Evolutionary conservation across 1,139 yeast species (phyloP), one percentile per base, ranked within the genome.

Genomic region (Geotrichum cucujoidarum): DNA sequence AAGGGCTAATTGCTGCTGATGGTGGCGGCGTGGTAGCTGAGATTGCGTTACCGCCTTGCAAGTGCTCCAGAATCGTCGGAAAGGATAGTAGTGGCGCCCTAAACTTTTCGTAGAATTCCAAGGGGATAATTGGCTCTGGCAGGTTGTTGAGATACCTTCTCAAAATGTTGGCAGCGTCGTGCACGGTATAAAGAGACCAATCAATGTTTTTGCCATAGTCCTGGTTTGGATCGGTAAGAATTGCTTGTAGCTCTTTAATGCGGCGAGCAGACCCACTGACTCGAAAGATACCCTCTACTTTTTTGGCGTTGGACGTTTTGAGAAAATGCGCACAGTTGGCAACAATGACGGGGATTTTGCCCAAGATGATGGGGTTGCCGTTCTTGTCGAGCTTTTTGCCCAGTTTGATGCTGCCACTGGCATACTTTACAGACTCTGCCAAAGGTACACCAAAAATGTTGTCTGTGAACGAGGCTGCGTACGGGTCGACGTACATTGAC

Each of bases 141-240:
- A 92, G 75, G 39, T 90, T 83, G 62, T 90, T 88, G 55, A 94
- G 74, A 63, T 78, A 92, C 52, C 98, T 73, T 61, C 98, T 75
- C 51, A 92, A 75, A 32, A 92, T 74, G 25, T 95, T 86, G 1
- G 97, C 96, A 1, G 97, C 97, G 66, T 94, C 98, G 67, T 94
- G 98, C 11, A 92, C 97, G 3, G 89, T 88, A 66, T 81, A 92
- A 0, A 94, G 94, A 47, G 85, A 88, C 98, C 98, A 92, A 54
- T 76, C 78, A 40, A 90, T 74, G 57, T 83, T 84, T 52, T 88
- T 79, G 24, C 98, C 99, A 63, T 82, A 94, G 32, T 38, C 39
- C 53, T 80, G 81, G 0, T 97, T 97, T 1, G 96, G 89, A 2
- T 84, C 71, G 53, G 90, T 87, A 69, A 92, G 92, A 6, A 83